phyloP scores from a whole-genome alignment of 169 alveolate species.

The Perkinsus marinus region DNA sequence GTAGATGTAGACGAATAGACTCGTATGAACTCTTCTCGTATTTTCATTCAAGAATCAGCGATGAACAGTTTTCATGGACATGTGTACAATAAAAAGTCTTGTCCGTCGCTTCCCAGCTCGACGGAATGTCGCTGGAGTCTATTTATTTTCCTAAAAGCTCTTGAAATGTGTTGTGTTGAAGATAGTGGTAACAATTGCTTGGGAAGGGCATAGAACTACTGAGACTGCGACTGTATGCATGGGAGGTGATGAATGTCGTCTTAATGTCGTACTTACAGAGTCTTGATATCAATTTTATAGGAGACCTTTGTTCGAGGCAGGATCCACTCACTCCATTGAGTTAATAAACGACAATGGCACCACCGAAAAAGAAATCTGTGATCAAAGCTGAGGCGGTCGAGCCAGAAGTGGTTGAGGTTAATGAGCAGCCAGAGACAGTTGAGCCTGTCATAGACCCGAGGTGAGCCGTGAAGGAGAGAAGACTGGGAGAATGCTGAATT shows the following conservation, averaged over 20 bases:
- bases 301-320: too few relatives aligned
- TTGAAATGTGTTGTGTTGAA: background rate
- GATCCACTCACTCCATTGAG: background rate
- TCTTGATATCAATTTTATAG: too few relatives aligned
- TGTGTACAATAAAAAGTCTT: background rate
- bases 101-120: background rate
- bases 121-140: background rate
- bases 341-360: background rate
- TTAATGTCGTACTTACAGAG: too few relatives aligned
- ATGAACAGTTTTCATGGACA: background rate
- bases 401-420: background rate
- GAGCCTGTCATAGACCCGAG: background rate
- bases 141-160: background rate
- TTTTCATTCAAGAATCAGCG: background rate
- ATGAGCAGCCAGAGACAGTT: background rate
- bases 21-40: too few relatives aligned
- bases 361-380: background rate
- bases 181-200: too few relatives aligned
- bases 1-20: background rate
- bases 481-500: background rate
- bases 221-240: too few relatives aligned
- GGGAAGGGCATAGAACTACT: too few relatives aligned
- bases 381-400: too few relatives aligned
- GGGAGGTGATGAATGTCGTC: too few relatives aligned
- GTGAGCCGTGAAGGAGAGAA: too few relatives aligned